Conservation (phyloP, 495 filamentous ascomycete genomes). For the Letharia lupina region DNA sequence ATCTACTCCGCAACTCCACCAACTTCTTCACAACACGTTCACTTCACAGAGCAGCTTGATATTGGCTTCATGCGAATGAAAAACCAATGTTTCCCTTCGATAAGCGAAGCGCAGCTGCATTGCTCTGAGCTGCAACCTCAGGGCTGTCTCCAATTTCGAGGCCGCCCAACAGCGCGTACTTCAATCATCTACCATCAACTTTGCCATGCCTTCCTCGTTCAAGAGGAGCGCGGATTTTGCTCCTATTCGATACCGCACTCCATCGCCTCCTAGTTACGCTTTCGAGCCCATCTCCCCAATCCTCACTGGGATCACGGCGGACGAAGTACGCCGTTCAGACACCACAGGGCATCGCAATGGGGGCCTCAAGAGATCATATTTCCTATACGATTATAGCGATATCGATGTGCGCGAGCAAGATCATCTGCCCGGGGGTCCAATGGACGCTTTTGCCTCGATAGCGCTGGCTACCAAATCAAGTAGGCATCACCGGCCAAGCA, state of each 20-base stretch:
- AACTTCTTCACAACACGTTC: neutral
- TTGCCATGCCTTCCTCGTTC: conserved; percentile 34
- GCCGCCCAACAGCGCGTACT: conserved; percentile 18
- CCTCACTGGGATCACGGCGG: conserved; percentile 28
- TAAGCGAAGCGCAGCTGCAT: conserved; percentile 14
- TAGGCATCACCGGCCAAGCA: conserved; percentile 7
- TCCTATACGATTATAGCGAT: neutral
- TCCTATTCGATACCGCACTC: conserved; percentile 45
- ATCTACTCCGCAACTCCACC: neutral
- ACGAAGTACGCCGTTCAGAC: conserved; percentile 3
- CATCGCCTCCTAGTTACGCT: conserved; percentile 47
- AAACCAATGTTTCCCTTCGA: conserved; percentile 8
- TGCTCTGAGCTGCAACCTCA: conserved; percentile 9
- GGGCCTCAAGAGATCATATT: conserved; percentile 7
- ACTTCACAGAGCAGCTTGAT: conserved; percentile 2
- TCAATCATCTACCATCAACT: conserved; percentile 11
- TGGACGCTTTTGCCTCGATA: conserved; percentile 48
- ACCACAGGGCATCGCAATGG: conserved; percentile 10
- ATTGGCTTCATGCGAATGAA: conserved; percentile 1
- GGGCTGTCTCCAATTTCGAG: neutral
- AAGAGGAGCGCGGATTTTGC: conserved; percentile 34
- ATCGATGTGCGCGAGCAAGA: neutral
- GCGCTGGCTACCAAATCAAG: conserved; percentile 43
- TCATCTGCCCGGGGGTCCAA: conserved; percentile 27
- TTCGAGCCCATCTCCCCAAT: conserved; percentile 45